Conservation (phyloP, 352 stramenopile species). For the Phytopythium aichiense region DNA sequence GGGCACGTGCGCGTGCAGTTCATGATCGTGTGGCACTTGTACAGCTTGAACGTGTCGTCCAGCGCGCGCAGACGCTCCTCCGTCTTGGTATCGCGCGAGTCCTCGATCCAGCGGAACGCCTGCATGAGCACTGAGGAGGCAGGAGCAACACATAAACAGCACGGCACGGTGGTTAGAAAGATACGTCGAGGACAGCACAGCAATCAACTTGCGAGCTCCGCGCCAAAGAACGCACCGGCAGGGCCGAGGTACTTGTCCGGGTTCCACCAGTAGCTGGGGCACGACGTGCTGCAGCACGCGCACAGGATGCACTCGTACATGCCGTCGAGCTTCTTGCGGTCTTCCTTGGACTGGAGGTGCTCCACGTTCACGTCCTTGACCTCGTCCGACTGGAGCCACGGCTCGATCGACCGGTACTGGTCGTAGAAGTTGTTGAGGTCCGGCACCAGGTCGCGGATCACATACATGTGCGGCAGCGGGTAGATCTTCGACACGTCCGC, state of each 20-base stretch:
- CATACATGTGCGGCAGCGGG: slow-evolving; percentile 99
- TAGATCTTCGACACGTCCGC: slow-evolving; percentile 96
- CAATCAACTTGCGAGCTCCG: not conserved
- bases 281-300: slow-evolving; percentile 98
- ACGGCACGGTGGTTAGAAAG: slow-evolving; percentile 4
- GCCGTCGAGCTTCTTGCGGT: slow-evolving; percentile 99
- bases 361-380: slow-evolving; percentile 86
- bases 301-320: slow-evolving; percentile 99
- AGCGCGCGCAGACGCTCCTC: slow-evolving; percentile 93
- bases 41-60: slow-evolving; percentile 99
- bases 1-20: slow-evolving; percentile 99
- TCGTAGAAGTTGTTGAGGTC: slow-evolving; percentile 99
- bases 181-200: not conserved
- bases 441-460: slow-evolving; percentile 98
- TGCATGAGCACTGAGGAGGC: slow-evolving; percentile 82
- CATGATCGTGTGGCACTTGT: slow-evolving; percentile 99
- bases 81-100: slow-evolving; percentile 97
- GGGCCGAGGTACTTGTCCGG: slow-evolving; percentile 93
- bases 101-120: slow-evolving; percentile 98
- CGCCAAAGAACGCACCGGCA: slow-evolving; percentile 41
- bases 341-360: slow-evolving; percentile 90
- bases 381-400: slow-evolving; percentile 96
- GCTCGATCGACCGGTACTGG: slow-evolving; percentile 98
- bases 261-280: slow-evolving; percentile 99
- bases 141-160: slow-evolving; percentile 3